These are phyloP conservation scores for Medicago lupulina DNA, from an alignment of 306 rosid species.

Conservation along the genomic window DNA sequence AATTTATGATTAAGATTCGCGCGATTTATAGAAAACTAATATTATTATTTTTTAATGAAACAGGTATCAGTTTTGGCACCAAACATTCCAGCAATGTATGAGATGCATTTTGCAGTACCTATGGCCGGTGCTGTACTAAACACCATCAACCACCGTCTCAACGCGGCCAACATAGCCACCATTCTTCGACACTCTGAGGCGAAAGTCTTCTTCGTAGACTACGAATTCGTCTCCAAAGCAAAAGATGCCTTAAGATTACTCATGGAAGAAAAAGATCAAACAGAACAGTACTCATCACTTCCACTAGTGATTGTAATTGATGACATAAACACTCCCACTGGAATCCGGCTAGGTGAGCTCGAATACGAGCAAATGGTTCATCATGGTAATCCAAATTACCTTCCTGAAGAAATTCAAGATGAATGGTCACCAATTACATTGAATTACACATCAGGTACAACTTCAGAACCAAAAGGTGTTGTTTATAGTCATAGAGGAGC, in stretches of 20 bases:
- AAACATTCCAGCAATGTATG: slow-evolving; percentile 89
- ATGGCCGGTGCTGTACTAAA: slow-evolving; percentile 91
- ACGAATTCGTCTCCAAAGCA: slow-evolving; percentile 58
- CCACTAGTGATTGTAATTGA: slow-evolving; percentile 82
- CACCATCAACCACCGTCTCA: slow-evolving; percentile 80
- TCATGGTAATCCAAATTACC: slow-evolving; percentile 52
- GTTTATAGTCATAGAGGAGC: slow-evolving; percentile 94
- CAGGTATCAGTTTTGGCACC: slow-evolving; percentile 94
- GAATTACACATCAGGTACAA: slow-evolving; percentile 93
- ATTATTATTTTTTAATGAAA: not conserved
- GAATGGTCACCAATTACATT: slow-evolving; percentile 82
- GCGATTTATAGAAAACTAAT: not conserved
- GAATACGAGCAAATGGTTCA: slow-evolving; percentile 74
- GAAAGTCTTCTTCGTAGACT: slow-evolving; percentile 79
- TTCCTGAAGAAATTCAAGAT: slow-evolving; percentile 42
- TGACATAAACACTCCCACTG: slow-evolving; percentile 76
- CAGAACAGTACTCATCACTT: slow-evolving; percentile 38
- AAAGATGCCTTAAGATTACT: slow-evolving; percentile 63
- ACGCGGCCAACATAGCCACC: slow-evolving; percentile 69
- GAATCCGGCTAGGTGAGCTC: slow-evolving; percentile 66
- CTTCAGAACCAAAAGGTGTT: slow-evolving; percentile 88
- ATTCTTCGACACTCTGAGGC: slow-evolving; percentile 83
- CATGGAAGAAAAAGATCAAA: slow-evolving; percentile 21
- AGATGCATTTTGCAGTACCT: slow-evolving; percentile 97
- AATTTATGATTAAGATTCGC: not conserved